phyloP scores from a whole-genome alignment of 257 asterid genomes.

The Nemophila menziesii region DNA sequence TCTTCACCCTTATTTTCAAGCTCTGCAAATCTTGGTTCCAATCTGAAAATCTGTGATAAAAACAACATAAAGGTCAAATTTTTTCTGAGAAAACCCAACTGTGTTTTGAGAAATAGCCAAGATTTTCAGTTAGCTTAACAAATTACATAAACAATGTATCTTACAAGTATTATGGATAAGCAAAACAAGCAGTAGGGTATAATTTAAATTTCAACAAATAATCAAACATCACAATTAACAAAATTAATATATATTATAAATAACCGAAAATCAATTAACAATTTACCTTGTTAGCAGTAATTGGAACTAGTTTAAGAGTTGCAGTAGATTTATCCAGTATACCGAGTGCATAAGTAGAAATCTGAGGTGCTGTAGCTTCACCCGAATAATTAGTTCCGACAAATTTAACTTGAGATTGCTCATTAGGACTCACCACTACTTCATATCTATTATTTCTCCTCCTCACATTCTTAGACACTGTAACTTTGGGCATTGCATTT shows the following conservation, averaged over 20 bases:
- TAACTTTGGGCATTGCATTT: constrained; percentile 17
- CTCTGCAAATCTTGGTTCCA: constrained; percentile 41
- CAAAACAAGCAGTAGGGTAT: too few species aligned
- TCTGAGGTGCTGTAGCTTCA: constrained; percentile 56
- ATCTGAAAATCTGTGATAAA: constrained; percentile 54
- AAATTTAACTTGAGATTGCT: constrained; percentile 41
- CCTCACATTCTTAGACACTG: constrained; percentile 30
- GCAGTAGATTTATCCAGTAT: constrained; percentile 52
- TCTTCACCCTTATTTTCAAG: constrained; percentile 25
- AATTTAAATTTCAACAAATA: too few species aligned
- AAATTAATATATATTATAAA: neutral
- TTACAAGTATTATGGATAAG: too few species aligned
- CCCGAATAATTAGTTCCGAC: constrained; percentile 72
- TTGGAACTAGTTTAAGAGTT: constrained; percentile 46
- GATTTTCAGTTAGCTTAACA: too few species aligned
- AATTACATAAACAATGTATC: too few species aligned
- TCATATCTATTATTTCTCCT: constrained; percentile 39
- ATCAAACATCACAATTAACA: too few species aligned
- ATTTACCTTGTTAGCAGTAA: constrained; percentile 37
- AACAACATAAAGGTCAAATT: too few species aligned
- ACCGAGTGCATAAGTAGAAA: constrained; percentile 59
- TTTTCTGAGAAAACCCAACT: too few species aligned
- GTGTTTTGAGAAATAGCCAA: too few species aligned
- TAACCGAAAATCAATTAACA: neutral
- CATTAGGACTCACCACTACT: constrained; percentile 46